These are phyloP conservation scores for Kregervanrija fluxuum DNA, from an alignment of 805 yeast species.

Conservation along the genomic window DNA sequence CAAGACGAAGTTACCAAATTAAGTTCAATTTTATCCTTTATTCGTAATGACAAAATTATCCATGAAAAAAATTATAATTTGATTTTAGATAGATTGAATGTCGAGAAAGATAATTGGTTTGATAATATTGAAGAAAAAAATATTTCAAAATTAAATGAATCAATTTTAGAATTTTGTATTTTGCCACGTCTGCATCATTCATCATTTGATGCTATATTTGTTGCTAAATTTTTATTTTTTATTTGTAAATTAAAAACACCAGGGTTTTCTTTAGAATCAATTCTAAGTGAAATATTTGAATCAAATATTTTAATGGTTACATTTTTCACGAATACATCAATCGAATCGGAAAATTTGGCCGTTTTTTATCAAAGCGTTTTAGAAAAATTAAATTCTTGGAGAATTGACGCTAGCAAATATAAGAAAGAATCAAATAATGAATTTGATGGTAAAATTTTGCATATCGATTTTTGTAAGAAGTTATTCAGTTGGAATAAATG, in stretches of 20 bases:
- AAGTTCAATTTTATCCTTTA: constrained; percentile 19
- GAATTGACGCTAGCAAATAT: constrained; percentile 32
- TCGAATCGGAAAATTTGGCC: constrained; percentile 80
- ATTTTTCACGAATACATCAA: constrained; percentile 60
- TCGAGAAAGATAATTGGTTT: constrained; percentile 36
- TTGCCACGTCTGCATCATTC: constrained; percentile 75
- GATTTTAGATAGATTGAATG: constrained; percentile 23
- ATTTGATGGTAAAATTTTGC: constrained; percentile 5
- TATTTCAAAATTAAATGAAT: constrained; percentile 3
- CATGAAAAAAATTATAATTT: constrained; percentile 37
- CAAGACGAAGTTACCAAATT: constrained; percentile 21
- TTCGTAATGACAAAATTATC: constrained; percentile 34
- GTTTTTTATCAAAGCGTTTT: constrained; percentile 58
- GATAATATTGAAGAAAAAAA: background rate
- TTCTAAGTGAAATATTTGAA: constrained; percentile 42
- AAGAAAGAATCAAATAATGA: constrained; percentile 16
- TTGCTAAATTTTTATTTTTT: constrained; percentile 52
- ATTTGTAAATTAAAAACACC: constrained; percentile 33
- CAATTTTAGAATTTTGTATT: constrained; percentile 53
- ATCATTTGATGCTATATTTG: constrained; percentile 71
- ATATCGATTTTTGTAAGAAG: constrained; percentile 31
- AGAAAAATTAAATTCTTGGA: constrained; percentile 30
- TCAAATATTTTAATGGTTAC: constrained; percentile 41
- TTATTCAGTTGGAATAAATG: constrained; percentile 51
- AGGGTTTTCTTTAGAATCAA: constrained; percentile 31